A percentile compares a stretch with the other conserved stretches of the same genome.
Evolutionary conservation across 208 protist genomes (phyloP).

Genomic region (Trypanosoma mega): DNA sequence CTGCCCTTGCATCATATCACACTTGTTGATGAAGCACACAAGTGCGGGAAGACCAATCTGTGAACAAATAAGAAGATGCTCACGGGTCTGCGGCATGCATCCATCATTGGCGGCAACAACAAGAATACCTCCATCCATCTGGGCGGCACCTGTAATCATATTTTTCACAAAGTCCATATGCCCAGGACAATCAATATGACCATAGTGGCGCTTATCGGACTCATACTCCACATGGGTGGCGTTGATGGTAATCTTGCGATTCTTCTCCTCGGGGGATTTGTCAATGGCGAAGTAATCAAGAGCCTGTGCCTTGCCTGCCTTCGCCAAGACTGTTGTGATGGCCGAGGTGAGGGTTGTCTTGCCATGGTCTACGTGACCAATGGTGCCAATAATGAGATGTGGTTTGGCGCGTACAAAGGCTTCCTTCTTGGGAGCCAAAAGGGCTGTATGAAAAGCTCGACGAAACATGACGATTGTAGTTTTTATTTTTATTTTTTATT

Average conservation of each 20-base stretch:
- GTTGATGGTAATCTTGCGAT: constrained; percentile 99
- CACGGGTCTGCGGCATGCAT: constrained; percentile 99
- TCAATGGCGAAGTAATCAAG: constrained; percentile 98
- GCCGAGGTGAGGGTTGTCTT: constrained; percentile 99
- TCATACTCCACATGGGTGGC: constrained; percentile 98
- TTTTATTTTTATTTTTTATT: constrained; percentile 2
- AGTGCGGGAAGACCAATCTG: constrained; percentile 96
- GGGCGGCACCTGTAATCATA: constrained; percentile 99
- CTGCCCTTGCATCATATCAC: constrained; percentile 89
- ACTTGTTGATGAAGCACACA: constrained; percentile 99
- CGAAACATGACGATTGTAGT: constrained; percentile 37
- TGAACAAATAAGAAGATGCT: constrained; percentile 98
- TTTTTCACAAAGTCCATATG: constrained; percentile 99
- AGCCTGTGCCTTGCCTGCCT: constrained; percentile 75
- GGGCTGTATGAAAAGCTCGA: constrained; percentile 36
- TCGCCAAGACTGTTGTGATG: constrained; percentile 95
- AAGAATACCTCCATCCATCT: constrained; percentile 94
- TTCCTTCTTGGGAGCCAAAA: constrained; percentile 74
- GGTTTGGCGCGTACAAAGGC: constrained; percentile 95
- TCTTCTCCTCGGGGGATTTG: constrained; percentile 98
- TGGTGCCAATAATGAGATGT: constrained; percentile 98
- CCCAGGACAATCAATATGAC: constrained; percentile 99
- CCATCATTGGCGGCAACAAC: constrained; percentile 93
- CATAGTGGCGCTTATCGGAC: constrained; percentile 98
- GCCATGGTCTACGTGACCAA: constrained; percentile 99